These are phyloP conservation scores for Termitomyces sp. DNA, from an alignment of 768 basidiomycete species.

Conservation along the genomic window DNA sequence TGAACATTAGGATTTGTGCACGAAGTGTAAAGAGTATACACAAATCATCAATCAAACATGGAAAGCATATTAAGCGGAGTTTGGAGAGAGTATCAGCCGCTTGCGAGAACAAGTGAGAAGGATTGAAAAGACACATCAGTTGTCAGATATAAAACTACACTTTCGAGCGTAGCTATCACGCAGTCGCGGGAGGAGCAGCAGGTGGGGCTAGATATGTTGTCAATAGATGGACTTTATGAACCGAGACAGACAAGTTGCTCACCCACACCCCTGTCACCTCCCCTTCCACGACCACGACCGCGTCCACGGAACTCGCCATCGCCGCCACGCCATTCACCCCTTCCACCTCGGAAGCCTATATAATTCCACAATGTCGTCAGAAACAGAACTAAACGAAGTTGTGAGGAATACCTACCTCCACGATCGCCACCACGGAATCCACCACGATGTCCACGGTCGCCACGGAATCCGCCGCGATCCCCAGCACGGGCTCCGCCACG, in stretches of 20 bases:
- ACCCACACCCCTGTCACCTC: conserved; percentile 34
- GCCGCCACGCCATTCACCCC: conserved; percentile 46
- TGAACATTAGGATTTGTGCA: conserved; percentile 8
- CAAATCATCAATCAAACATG: conserved; percentile 3
- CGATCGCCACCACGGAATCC: conserved; percentile 34
- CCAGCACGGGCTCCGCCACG: conserved; percentile 34
- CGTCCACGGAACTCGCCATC: conserved; percentile 40
- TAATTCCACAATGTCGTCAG: background rate
- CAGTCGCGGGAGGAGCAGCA: conserved; percentile 15
- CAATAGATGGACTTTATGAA: background rate
- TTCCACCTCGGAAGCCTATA: conserved; percentile 28
- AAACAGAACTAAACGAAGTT: background rate
- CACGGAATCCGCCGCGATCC: conserved; percentile 22
- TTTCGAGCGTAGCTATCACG: conserved; percentile 8
- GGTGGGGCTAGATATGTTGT: conserved; percentile 8
- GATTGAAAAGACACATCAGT: background rate
- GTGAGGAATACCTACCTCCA: conserved; percentile 21
- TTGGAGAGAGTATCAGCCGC: background rate
- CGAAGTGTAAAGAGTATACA: conserved; percentile 2
- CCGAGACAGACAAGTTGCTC: background rate
- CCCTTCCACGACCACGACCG: conserved; percentile 30
- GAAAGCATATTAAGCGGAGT: background rate
- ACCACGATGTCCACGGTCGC: conserved; percentile 34
- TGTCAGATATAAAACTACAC: background rate
- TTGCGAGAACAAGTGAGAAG: background rate